phyloP scores from a whole-genome alignment of 2,329 filamentous ascomycete genomes.

The Cryphonectria parasitica region DNA sequence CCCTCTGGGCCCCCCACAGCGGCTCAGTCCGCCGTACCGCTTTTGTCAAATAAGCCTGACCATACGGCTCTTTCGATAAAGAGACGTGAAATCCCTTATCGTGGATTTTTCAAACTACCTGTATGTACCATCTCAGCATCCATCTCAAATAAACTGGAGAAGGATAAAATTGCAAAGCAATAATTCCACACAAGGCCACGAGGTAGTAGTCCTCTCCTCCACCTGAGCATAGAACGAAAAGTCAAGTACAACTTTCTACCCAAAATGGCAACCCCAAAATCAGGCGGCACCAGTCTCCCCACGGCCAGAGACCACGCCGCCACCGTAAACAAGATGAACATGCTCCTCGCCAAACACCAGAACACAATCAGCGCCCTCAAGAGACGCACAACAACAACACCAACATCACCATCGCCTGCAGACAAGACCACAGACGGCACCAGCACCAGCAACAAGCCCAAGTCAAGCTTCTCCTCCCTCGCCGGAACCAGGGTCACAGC shows the following conservation, averaged over 20 bases:
- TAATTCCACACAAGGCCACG: neutral
- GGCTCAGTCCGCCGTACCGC: neutral
- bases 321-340: conserved; percentile 48
- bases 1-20: conserved; percentile 2
- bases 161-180: too few relatives aligned
- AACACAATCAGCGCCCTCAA: conserved; percentile 38
- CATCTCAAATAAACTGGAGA: neutral
- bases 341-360: conserved; percentile 43
- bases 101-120: conserved; percentile 7
- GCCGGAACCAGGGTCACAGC: neutral
- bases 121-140: neutral
- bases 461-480: conserved; percentile 30
- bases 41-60: neutral
- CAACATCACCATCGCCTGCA: conserved; percentile 21
- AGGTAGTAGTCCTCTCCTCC: neutral
- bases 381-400: conserved; percentile 23
- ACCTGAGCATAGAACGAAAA: neutral
- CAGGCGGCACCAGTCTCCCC: conserved; percentile 36
- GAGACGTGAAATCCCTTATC: conserved; percentile 14
- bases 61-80: conserved; percentile 5
- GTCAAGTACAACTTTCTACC: neutral
- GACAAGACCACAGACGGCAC: conserved; percentile 4
- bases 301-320: conserved; percentile 44
- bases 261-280: conserved; percentile 11
- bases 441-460: conserved; percentile 28